Percentiles rank a stretch among this genome's conserved stretches.
Conservation (phyloP, 768 basidiomycete species). For the Floccularia luteovirens region DNA sequence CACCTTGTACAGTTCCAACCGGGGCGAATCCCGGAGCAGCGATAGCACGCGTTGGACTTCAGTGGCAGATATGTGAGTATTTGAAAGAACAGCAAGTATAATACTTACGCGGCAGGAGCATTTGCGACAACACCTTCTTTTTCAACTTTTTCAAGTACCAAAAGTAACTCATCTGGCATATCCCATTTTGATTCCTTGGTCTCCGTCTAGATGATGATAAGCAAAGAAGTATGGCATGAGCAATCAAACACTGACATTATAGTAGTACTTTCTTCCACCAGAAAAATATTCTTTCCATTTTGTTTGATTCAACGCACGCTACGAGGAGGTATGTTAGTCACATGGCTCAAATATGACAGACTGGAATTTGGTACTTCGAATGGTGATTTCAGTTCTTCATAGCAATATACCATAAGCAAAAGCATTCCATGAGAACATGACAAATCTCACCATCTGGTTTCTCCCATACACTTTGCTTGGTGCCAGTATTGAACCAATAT, state of each 20-base stretch:
- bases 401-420: slow-evolving; percentile 5
- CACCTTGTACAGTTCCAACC: slow-evolving; percentile 41
- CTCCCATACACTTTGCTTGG: slow-evolving; percentile 94
- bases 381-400: slow-evolving; percentile 76
- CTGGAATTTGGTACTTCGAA: slow-evolving; percentile 60
- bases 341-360: too few species aligned
- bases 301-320: slow-evolving; percentile 86
- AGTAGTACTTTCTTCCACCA: slow-evolving; percentile 86
- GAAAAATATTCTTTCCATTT: slow-evolving; percentile 97
- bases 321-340: too few species aligned
- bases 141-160: slow-evolving; percentile 81
- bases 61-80: background rate
- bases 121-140: slow-evolving; percentile 49
- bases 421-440: background rate
- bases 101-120: slow-evolving; percentile 14
- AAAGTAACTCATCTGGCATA: slow-evolving; percentile 86
- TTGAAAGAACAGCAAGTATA: background rate
- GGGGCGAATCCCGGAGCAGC: slow-evolving; percentile 36
- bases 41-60: slow-evolving; percentile 20
- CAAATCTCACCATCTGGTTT: slow-evolving; percentile 83
- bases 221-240: slow-evolving; percentile 1
- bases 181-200: slow-evolving; percentile 97
- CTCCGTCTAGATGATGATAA: slow-evolving; percentile 44
- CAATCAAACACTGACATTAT: slow-evolving; percentile 50
- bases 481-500: slow-evolving; percentile 92